phyloP scores from a whole-genome alignment of 495 filamentous ascomycete genomes.

The Neurospora sublineolata region DNA sequence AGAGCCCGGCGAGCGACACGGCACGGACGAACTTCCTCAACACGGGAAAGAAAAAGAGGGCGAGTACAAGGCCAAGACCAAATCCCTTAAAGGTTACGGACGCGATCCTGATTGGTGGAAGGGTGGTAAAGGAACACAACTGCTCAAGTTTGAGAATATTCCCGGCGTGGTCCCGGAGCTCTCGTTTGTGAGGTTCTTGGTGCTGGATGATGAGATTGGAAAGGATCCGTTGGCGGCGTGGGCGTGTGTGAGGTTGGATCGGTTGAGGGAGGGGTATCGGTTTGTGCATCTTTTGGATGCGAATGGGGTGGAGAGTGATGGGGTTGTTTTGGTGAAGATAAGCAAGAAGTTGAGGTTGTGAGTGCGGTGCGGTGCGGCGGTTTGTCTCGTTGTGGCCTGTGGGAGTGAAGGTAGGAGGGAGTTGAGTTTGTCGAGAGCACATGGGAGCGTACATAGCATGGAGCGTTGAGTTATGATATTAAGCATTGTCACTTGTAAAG shows the following conservation, averaged over 20 bases:
- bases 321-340: conserved; percentile 59
- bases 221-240: conserved; percentile 70
- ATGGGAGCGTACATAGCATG: neutral
- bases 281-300: conserved; percentile 62
- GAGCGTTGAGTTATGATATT: neutral
- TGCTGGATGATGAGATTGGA: conserved; percentile 69
- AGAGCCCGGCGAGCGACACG: conserved; percentile 39
- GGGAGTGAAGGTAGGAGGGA: neutral
- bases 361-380: neutral
- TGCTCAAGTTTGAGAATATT: conserved; percentile 27
- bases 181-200: conserved; percentile 75
- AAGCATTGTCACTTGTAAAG: too few relatives aligned
- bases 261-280: conserved; percentile 60
- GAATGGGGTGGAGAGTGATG: conserved; percentile 48
- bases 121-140: neutral
- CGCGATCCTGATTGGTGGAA: conserved; percentile 53
- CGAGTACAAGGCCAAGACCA: conserved; percentile 62
- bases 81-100: conserved; percentile 37
- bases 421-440: neutral
- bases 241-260: conserved; percentile 77
- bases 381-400: too few relatives aligned
- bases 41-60: conserved; percentile 34
- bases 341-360: conserved; percentile 38
- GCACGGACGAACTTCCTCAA: conserved; percentile 20
- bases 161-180: conserved; percentile 62